These are phyloP conservation scores for Epichloe festucae DNA, from an alignment of 2,329 filamentous ascomycete species.

Conservation along the genomic window DNA sequence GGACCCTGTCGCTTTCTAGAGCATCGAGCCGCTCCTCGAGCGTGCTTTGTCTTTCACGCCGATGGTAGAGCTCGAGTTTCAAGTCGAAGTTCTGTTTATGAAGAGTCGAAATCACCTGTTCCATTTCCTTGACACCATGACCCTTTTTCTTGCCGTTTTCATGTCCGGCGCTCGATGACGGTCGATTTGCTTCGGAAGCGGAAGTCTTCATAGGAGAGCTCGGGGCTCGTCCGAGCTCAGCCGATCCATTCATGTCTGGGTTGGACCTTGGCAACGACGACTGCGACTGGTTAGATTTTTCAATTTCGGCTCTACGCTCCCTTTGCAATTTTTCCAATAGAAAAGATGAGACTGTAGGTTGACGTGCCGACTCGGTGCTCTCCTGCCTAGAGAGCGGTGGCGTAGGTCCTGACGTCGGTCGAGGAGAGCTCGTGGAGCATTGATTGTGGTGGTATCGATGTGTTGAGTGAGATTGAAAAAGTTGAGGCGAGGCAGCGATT, in stretches of 20 bases:
- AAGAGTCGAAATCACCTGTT: slow-evolving; percentile 53
- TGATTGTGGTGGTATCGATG: slow-evolving; percentile 29
- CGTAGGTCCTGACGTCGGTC: slow-evolving; percentile 25
- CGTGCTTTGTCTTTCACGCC: slow-evolving; percentile 47
- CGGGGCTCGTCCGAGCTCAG: slow-evolving; percentile 24
- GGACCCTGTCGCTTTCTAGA: slow-evolving; percentile 39
- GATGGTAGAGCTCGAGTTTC: slow-evolving; percentile 59
- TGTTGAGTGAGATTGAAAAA: slow-evolving; percentile 20
- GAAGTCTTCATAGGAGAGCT: slow-evolving; percentile 26
- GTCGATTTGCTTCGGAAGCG: slow-evolving; percentile 24
- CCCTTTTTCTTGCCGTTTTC: slow-evolving; percentile 35
- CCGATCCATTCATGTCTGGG: slow-evolving; percentile 25
- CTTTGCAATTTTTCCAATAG: slow-evolving; percentile 42
- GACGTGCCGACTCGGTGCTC: slow-evolving; percentile 27
- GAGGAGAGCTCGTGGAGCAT: slow-evolving; percentile 21
- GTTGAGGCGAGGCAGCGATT: slow-evolving; percentile 22
- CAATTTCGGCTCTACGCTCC: slow-evolving; percentile 36
- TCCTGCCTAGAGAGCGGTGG: slow-evolving; percentile 30
- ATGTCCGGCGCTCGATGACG: slow-evolving; percentile 27
- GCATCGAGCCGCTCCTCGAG: slow-evolving; percentile 45
- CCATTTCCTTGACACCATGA: slow-evolving; percentile 55
- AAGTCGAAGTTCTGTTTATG: slow-evolving; percentile 69
- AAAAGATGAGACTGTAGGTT: slow-evolving; percentile 33
- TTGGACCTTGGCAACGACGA: slow-evolving; percentile 21
- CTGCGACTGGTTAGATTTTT: slow-evolving; percentile 22